These are phyloP conservation scores for Scutellaria barbata DNA, from an alignment of 257 asterid species.

Conservation along the genomic window DNA sequence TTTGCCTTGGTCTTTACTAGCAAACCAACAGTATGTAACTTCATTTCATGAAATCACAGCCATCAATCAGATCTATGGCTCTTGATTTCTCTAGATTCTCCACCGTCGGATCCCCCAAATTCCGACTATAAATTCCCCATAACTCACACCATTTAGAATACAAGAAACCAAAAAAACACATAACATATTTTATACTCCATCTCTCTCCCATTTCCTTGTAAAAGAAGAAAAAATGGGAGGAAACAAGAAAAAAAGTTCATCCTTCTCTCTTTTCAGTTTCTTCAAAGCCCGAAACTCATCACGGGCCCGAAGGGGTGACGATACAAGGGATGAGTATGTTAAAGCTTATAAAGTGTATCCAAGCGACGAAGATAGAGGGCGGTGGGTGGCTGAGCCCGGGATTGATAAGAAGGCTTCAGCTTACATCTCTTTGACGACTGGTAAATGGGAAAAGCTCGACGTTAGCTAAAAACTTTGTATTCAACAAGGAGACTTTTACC, in stretches of 20 bases:
- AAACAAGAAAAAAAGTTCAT: conserved; percentile 58
- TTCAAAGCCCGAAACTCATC: conserved; percentile 42
- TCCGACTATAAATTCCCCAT: conserved; percentile 49
- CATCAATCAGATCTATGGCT: conserved; percentile 58
- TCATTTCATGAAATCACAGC: conserved; percentile 52
- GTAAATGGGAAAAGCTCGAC: conserved; percentile 43
- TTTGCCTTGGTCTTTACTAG: conserved; percentile 38
- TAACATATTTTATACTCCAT: background rate
- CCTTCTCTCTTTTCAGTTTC: conserved; percentile 52
- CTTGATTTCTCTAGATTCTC: conserved; percentile 39
- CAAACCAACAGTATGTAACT: conserved; percentile 37
- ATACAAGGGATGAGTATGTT: conserved; percentile 36
- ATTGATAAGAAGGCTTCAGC: conserved; percentile 60
- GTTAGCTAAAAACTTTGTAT: background rate
- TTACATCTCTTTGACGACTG: conserved; percentile 48
- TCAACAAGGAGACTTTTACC: background rate
- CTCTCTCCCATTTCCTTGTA: background rate
- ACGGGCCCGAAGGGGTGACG: conserved; percentile 34
- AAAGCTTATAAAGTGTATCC: conserved; percentile 58
- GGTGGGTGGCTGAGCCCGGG: conserved; percentile 70
- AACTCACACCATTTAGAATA: conserved; percentile 22
- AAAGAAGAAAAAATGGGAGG: conserved; percentile 17
- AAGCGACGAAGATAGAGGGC: conserved; percentile 62
- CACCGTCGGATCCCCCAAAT: conserved; percentile 45
- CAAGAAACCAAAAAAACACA: conserved; percentile 27